Base-by-base conservation (phyloP, 2,329 filamentous ascomycete species). In the Ascochyta lentis region DNA sequence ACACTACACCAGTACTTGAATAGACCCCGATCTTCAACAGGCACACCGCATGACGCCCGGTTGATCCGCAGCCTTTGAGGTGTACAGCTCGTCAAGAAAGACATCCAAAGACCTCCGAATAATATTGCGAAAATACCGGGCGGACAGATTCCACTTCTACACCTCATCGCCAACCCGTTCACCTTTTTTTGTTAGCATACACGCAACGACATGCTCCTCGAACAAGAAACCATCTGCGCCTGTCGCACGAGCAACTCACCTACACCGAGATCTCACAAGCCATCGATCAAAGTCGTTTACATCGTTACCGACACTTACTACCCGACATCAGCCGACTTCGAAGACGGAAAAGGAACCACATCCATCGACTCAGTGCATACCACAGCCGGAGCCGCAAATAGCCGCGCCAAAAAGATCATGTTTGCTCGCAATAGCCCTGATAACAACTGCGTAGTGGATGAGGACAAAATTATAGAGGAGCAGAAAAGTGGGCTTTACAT, bases 391-490 rank as follows among this genome's bases (percentile, higher is more conserved):
- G 15, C 6, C n/a, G 33, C 33, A n/a, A 35, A 35, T 9, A 3
- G 2, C 8, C 33, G 33, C n/a, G 33, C 33, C 15, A 16, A 16
- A 16, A 35, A 35, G 33, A 35, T 35, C 33, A 35, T 35, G 33
- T 35, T 35, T 40, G 60, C 63, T 16, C 37, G 42, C 26, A 43
- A 9, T 6, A 45, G 31, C 9, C 33, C 59, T 26, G 59, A 56
- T 1, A 47, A 59, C 15, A 51, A 56, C 10, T 62, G 60, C 23
- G 58, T 60, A 3, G 55, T 66, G 26, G 66, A 68, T 40, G 35
- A 62, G 13, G 64, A 68, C 49, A 67, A 64, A 46, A 66, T 68
- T 5, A 62, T 68, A 19, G 64, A 67, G 48, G 63, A 68, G 33
- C 34, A 60, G 15, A 62, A 57, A 29, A 38, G 58, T n/a, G 66